Percentiles rank a stretch among this genome's conserved stretches.
These are phyloP conservation scores for Diplodia scrobiculata DNA, from an alignment of 2,329 filamentous ascomycete genomes.

Conservation along the genomic window DNA sequence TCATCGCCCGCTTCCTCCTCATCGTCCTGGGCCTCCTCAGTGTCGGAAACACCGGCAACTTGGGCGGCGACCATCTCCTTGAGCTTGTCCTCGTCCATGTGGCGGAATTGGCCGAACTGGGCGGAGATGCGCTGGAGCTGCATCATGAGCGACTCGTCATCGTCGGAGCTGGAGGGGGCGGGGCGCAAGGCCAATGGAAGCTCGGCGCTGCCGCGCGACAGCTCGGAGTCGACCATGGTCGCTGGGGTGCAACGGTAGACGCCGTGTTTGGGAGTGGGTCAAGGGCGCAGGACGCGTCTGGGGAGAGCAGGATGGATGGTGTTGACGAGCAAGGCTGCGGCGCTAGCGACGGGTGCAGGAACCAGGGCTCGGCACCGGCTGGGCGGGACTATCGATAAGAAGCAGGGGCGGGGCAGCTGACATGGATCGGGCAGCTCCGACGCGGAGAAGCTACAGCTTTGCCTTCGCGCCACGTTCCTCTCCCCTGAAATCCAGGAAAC, in stretches of 20 bases:
- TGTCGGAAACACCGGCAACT: conserved; percentile 47
- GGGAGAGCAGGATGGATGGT: background rate
- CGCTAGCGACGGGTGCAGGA: conserved; percentile 1
- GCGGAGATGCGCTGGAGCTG: conserved; percentile 78
- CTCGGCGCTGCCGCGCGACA: conserved; percentile 37
- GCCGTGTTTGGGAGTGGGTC: too few relatives aligned
- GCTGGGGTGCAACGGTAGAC: too few relatives aligned
- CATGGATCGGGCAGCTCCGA: conserved; percentile 24
- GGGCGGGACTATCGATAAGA: conserved; percentile 24
- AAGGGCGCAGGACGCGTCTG: background rate
- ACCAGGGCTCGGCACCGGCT: background rate
- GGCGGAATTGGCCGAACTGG: conserved; percentile 79
- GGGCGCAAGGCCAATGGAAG: conserved; percentile 63
- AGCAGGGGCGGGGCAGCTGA: conserved; percentile 6
- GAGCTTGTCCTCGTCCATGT: conserved; percentile 73
- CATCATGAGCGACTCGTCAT: conserved; percentile 63
- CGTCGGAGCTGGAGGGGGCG: conserved; percentile 53
- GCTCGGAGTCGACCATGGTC: conserved; percentile 30
- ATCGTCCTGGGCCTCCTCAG: conserved; percentile 51
- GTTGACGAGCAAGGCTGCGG: conserved; percentile 8
- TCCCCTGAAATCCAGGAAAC: conserved; percentile 30
- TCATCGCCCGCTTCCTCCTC: conserved; percentile 48
- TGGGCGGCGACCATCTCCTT: conserved; percentile 64
- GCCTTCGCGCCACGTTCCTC: conserved; percentile 16
- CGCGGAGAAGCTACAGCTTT: conserved; percentile 16